Conservation (phyloP, 2,329 filamentous ascomycete genomes). For the Diaporthe ilicicola region DNA sequence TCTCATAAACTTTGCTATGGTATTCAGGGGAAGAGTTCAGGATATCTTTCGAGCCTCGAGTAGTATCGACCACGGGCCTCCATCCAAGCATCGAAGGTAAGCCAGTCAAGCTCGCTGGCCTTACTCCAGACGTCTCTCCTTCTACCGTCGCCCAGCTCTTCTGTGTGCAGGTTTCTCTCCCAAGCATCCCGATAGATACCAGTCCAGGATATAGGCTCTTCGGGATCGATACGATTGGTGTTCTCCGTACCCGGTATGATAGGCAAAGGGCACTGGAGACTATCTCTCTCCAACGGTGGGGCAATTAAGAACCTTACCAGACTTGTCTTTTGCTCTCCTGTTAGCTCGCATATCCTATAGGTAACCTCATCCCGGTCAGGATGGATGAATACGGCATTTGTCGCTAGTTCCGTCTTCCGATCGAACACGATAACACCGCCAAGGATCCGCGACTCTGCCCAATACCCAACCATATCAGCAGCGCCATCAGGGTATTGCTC, state of each 20-base stretch:
- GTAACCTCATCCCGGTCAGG: background rate
- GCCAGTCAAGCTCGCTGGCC: background rate
- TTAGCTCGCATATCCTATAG: background rate
- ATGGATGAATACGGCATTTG: background rate
- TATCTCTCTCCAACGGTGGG: background rate
- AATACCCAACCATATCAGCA: background rate
- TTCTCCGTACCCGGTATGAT: background rate
- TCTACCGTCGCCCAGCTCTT: background rate
- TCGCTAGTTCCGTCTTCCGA: background rate
- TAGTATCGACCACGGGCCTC: background rate
- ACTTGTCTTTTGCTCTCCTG: background rate
- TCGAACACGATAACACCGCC: background rate
- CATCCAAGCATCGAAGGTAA: background rate
- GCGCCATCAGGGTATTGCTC: background rate
- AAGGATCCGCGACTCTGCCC: background rate
- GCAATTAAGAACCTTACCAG: background rate
- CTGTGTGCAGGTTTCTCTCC: background rate
- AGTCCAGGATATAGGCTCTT: slow-evolving; percentile 13
- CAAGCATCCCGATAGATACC: background rate
- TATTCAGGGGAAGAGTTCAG: background rate
- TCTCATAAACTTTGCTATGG: background rate
- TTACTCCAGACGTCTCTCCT: background rate
- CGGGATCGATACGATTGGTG: background rate
- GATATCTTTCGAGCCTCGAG: background rate
- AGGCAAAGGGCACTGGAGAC: background rate